These are phyloP conservation scores for Globisporangium irregulare DNA, from an alignment of 352 stramenopile genomes.

Conservation along the genomic window DNA sequence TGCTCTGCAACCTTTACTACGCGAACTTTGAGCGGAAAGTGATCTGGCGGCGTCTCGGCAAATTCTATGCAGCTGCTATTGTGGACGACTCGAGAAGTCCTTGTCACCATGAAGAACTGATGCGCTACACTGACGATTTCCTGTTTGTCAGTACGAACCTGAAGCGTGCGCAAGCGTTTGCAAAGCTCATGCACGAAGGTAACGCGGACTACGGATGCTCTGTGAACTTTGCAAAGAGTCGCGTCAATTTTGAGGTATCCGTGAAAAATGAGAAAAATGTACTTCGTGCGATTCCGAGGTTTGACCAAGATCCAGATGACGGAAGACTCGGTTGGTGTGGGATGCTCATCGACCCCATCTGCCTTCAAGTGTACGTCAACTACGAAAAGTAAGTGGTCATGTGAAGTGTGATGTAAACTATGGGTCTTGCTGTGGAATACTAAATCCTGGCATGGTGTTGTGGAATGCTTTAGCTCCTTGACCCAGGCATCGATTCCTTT, in stretches of 20 bases:
- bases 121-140: slow-evolving; percentile 82
- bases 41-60: slow-evolving; percentile 39
- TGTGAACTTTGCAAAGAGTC: slow-evolving; percentile 54
- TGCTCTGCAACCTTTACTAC: slow-evolving; percentile 82
- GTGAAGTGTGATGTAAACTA: slow-evolving; percentile 10
- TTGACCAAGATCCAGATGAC: slow-evolving; percentile 13
- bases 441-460: neutral
- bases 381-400: slow-evolving; percentile 61
- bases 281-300: slow-evolving; percentile 17
- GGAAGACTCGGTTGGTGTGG: slow-evolving; percentile 61
- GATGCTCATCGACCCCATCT: slow-evolving; percentile 51
- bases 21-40: slow-evolving; percentile 69
- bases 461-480: slow-evolving; percentile 18
- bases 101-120: slow-evolving; percentile 57
- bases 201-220: slow-evolving; percentile 41
- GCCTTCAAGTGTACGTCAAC: slow-evolving; percentile 68
- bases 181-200: slow-evolving; percentile 55
- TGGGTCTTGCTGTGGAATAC: slow-evolving; percentile 2
- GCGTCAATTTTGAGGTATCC: slow-evolving; percentile 51
- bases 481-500: slow-evolving; percentile 50
- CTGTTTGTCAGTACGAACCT: slow-evolving; percentile 61
- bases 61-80: slow-evolving; percentile 17
- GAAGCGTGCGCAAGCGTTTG: slow-evolving; percentile 45
- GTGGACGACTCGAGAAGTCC: neutral
- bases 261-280: neutral